Percentiles rank a stretch among this genome's conserved stretches.
Evolutionary conservation across 2,329 filamentous ascomycete genomes (phyloP).

Genomic region (Botrytis byssoidea): DNA sequence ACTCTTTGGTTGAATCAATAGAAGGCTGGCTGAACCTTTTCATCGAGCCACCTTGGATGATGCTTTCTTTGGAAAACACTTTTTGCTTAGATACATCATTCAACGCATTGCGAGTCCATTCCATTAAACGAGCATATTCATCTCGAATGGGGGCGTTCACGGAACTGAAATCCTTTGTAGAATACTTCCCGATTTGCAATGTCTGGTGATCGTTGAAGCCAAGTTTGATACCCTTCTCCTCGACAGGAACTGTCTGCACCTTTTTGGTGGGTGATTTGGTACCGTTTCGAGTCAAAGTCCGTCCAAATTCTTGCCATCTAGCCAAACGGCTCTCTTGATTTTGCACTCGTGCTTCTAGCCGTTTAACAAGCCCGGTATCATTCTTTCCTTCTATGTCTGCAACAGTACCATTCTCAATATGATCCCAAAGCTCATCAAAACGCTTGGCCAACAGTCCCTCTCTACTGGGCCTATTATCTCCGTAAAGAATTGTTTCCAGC

Average conservation of each 20-base stretch:
- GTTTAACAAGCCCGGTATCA: constrained; percentile 58
- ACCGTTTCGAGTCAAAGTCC: constrained; percentile 33
- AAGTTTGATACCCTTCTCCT: constrained; percentile 46
- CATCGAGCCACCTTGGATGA: background rate
- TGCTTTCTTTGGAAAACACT: background rate
- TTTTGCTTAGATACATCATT: constrained; percentile 34
- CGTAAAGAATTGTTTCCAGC: constrained; percentile 68
- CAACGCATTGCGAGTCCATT: constrained; percentile 36
- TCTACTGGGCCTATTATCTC: constrained; percentile 55
- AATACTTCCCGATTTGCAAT: constrained; percentile 45
- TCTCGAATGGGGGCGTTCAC: constrained; percentile 25
- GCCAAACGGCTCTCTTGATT: constrained; percentile 66
- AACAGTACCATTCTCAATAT: constrained; percentile 59
- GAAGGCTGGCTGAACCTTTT: background rate
- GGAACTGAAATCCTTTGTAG: constrained; percentile 32
- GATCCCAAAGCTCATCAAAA: constrained; percentile 71
- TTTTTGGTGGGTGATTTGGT: constrained; percentile 33
- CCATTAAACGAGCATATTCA: constrained; percentile 36
- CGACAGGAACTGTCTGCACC: background rate
- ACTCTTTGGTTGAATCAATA: background rate
- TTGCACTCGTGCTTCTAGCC: constrained; percentile 66
- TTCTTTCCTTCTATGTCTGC: constrained; percentile 53
- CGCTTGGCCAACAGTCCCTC: constrained; percentile 64
- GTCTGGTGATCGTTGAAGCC: constrained; percentile 53
- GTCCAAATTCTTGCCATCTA: constrained; percentile 70